Evolutionary conservation across 768 basidiomycete species (phyloP).

Genomic region (Lactarius hengduanensis): DNA sequence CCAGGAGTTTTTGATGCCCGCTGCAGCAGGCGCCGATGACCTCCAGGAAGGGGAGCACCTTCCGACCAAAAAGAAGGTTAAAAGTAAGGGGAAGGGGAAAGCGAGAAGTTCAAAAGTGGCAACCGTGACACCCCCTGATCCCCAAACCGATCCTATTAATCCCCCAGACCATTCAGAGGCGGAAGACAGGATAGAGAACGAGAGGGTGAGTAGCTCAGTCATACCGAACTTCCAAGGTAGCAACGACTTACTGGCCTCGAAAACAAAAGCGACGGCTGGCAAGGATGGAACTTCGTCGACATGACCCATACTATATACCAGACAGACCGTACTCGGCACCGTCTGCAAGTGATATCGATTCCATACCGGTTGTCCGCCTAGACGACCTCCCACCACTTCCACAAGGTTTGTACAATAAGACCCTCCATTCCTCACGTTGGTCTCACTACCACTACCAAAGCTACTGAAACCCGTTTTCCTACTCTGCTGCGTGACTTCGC

Average conservation of each 20-base stretch:
- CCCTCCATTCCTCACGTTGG: background rate
- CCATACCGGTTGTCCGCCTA: constrained; percentile 86
- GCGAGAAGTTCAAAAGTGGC: constrained; percentile 41
- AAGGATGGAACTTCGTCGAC: constrained; percentile 68
- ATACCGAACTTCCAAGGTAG: background rate
- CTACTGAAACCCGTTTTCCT: constrained; percentile 2
- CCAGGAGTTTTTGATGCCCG: constrained; percentile 36
- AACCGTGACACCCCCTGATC: constrained; percentile 34
- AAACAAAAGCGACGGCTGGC: constrained; percentile 65
- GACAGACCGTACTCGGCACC: constrained; percentile 51
- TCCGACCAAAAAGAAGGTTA: constrained; percentile 36
- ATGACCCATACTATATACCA: constrained; percentile 91
- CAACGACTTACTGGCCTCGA: background rate
- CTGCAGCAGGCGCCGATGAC: constrained; percentile 39
- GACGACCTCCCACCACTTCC: constrained; percentile 61
- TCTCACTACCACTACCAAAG: constrained; percentile 7
- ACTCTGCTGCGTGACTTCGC: constrained; percentile 25
- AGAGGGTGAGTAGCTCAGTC: constrained; percentile 51
- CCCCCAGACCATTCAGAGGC: constrained; percentile 44
- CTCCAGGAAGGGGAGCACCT: constrained; percentile 33
- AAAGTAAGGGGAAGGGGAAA: constrained; percentile 44
- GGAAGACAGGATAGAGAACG: constrained; percentile 54
- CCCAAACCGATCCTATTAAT: constrained; percentile 6
- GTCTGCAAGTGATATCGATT: constrained; percentile 66
- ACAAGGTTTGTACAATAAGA: constrained; percentile 33